Conservation (phyloP, 2,329 filamentous ascomycete species). For the Chaetothyriales sp. region DNA sequence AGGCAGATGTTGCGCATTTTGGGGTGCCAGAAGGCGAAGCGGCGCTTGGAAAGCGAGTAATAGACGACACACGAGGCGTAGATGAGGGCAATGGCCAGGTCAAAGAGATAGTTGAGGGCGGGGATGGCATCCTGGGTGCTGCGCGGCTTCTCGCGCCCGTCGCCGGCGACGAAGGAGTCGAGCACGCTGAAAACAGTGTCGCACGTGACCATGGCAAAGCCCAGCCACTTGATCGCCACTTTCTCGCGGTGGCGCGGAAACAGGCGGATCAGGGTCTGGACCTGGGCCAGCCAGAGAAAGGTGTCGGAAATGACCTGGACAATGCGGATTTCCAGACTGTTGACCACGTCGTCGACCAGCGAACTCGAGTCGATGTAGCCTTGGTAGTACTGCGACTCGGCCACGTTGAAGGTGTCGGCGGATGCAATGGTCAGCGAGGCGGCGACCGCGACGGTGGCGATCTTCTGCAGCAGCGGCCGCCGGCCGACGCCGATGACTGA, state of each 20-base stretch:
- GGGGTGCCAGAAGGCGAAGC: conserved; percentile 79
- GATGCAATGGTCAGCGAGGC: conserved; percentile 90
- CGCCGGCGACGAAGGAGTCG: conserved; percentile 63
- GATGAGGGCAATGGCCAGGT: conserved; percentile 69
- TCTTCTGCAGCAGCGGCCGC: conserved; percentile 81
- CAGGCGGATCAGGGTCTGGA: conserved; percentile 86
- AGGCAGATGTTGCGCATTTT: conserved; percentile 82
- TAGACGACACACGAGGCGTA: conserved; percentile 93
- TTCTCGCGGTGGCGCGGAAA: conserved; percentile 96
- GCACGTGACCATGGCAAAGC: conserved; percentile 80
- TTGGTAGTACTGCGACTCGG: conserved; percentile 63
- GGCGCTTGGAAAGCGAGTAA: conserved; percentile 80
- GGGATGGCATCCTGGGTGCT: conserved; percentile 83
- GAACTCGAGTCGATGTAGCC: conserved; percentile 67
- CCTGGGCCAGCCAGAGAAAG: conserved; percentile 93
- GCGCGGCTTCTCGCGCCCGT: conserved; percentile 45
- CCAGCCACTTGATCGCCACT: conserved; percentile 96
- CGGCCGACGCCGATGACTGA: conserved; percentile 74
- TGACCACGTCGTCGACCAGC: conserved; percentile 66
- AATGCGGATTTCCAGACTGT: conserved; percentile 72
- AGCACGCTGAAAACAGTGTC: conserved; percentile 84
- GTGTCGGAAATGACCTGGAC: conserved; percentile 90
- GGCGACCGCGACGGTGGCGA: conserved; percentile 49
- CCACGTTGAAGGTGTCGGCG: conserved; percentile 76
- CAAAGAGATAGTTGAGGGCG: conserved; percentile 79